Base-by-base conservation (phyloP, 768 basidiomycete species). In the Lactifluus pinguis region DNA sequence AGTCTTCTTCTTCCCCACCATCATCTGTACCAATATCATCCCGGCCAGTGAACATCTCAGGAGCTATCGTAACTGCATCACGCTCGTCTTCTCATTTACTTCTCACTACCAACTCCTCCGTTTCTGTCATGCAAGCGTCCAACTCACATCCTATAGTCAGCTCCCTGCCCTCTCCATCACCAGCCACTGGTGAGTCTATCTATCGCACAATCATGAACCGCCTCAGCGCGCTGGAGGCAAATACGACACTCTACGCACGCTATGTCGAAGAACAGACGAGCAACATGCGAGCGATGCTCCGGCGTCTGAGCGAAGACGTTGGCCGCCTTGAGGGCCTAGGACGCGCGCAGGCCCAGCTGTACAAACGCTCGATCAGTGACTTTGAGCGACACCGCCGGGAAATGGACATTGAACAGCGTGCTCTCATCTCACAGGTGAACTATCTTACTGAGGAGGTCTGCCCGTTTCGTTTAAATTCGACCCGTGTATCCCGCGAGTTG, bases 151-250 rank as follows among this genome's bases (percentile, higher is more conserved):
- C 25, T 25, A 25, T 25, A 25, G 25, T 25, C 25, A 25, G 25
- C 25, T 2, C 25, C 25, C 25, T 25, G 25, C 25, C 45, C 30
- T 56, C 69, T 51, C 47, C 71, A 45, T 50, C 64, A 39, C 55
- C 68, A 68, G 52, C 65, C 8, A 59, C 72, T 0, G 78, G 81
- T 25, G 97, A 99, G 71, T 95, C 92, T 2, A 94, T 99, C 65
- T 98, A 97, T 68, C 87, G 93, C 8, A 91, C 87, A 13, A 99
- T 98, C 66, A 95, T 95, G 84, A 95, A 97, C 66, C 86, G 94
- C 7, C 79, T 99, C 11, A 82, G 83, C 2, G 82, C 83, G 6
- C 79, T 98, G 14, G 95, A 98, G 72, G 80, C 81, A 9, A 97
- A 95, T 67, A 88, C 93, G 51, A 91, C 91, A 0, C 77, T 98